Percentiles rank a stretch among this genome's conserved stretches.
phyloP scores from a whole-genome alignment of 352 stramenopile genomes.

The Phytophthora meadii region DNA sequence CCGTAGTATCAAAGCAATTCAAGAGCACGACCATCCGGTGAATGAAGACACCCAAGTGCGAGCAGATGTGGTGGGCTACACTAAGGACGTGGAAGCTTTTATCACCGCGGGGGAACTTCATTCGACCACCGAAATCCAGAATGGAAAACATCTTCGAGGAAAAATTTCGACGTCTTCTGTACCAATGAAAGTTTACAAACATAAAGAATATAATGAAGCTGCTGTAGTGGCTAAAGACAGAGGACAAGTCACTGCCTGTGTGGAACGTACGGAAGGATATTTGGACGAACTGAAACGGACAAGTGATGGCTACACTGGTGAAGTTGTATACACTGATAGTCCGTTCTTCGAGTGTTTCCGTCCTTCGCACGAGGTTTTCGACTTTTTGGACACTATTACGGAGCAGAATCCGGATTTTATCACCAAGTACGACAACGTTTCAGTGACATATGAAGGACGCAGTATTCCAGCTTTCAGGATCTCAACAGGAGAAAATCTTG shows the following conservation, averaged over 20 bases:
- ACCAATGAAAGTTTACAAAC: constrained; percentile 41
- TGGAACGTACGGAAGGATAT: constrained; percentile 58
- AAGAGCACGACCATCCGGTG: constrained; percentile 10
- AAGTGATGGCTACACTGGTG: constrained; percentile 4
- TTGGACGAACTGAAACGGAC: constrained; percentile 36
- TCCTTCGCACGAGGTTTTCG: constrained; percentile 62
- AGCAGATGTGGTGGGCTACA: constrained; percentile 38
- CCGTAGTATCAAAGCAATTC: constrained; percentile 37
- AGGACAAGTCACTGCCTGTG: constrained; percentile 49
- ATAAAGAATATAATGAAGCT: constrained; percentile 37
- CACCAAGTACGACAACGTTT: constrained; percentile 60
- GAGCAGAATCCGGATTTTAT: constrained; percentile 55
- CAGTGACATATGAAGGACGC: constrained; percentile 58
- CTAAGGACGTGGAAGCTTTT: constrained; percentile 37
- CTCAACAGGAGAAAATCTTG: constrained; percentile 30
- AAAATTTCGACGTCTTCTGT: constrained; percentile 24
- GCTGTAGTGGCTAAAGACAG: constrained; percentile 48
- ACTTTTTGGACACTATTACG: constrained; percentile 62
- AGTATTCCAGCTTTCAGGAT: constrained; percentile 72
- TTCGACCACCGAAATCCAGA: constrained; percentile 23
- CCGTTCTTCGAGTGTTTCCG: constrained; percentile 82
- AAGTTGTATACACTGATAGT: constrained; percentile 48
- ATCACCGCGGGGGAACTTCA: constrained; percentile 24
- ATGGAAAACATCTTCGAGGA: constrained; percentile 28
- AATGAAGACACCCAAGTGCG: constrained; percentile 27